Conservation (phyloP, 116 monocot genomes). For the Thalassia testudinum region DNA sequence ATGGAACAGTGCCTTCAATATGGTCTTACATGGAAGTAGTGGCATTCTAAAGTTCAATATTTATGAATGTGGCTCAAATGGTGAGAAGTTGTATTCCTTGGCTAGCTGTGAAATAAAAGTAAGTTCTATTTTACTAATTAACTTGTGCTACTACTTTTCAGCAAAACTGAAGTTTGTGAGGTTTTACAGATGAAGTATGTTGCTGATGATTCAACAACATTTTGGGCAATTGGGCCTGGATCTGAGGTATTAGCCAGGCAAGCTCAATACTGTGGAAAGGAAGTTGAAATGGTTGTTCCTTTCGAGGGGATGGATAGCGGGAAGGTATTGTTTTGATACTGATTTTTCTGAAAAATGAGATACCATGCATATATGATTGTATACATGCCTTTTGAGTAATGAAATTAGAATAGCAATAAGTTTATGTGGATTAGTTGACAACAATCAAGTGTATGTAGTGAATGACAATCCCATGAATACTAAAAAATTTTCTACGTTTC, state of each 20-base stretch:
- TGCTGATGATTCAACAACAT: conserved; percentile 76
- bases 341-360: background rate
- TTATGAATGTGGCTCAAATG: conserved; percentile 39
- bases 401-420: no score
- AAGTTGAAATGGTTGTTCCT: conserved; percentile 74
- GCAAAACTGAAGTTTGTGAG: no score
- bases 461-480: no score
- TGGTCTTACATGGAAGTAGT: conserved; percentile 61
- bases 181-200: conserved; percentile 71
- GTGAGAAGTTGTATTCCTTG: conserved; percentile 61
- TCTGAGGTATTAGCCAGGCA: conserved; percentile 60
- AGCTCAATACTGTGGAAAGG: conserved; percentile 55
- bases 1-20: conserved; percentile 78
- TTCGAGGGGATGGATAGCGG: conserved; percentile 66
- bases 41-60: conserved; percentile 68
- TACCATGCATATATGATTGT: no score
- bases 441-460: no score
- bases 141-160: background rate
- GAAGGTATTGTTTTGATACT: conserved; percentile 34
- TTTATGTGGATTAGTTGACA: no score
- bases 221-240: conserved; percentile 80
- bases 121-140: conserved; percentile 1
- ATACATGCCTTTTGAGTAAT: no score
- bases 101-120: conserved; percentile 94
- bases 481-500: no score